phyloP scores from a whole-genome alignment of 495 filamentous ascomycete genomes.

The Talaromyces proteolyticus region DNA sequence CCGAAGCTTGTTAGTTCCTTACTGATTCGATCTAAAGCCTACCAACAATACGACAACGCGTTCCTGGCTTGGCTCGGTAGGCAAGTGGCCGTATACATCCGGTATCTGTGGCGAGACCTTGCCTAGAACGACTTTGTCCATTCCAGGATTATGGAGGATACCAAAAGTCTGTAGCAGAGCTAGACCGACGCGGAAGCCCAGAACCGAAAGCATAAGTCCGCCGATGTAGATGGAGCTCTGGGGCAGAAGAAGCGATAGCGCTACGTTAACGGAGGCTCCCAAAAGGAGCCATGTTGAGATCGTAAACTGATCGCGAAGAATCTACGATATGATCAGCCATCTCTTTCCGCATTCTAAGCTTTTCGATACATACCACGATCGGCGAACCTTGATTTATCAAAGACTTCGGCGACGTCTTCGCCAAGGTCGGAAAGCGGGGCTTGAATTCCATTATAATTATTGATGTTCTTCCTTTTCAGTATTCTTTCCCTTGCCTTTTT shows the following conservation, averaged over 20 bases:
- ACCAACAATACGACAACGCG: conserved; percentile 35
- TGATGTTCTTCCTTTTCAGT: too few relatives aligned
- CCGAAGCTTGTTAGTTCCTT: too few relatives aligned
- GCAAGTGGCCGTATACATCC: conserved; percentile 22
- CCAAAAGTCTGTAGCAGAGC: conserved; percentile 15
- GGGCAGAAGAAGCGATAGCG: conserved; percentile 17
- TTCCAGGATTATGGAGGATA: conserved; percentile 26
- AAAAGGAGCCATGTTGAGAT: conserved; percentile 35
- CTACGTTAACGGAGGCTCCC: conserved; percentile 34
- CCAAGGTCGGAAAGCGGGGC: not conserved
- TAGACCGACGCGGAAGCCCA: conserved; percentile 19
- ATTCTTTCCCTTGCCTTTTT: too few relatives aligned
- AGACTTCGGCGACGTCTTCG: not conserved
- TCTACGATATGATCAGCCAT: not conserved
- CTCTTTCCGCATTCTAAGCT: not conserved
- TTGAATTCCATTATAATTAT: not conserved
- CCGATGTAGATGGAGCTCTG: not conserved
- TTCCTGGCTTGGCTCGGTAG: conserved; percentile 18
- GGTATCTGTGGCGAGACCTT: conserved; percentile 32
- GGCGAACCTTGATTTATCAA: not conserved
- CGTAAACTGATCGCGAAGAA: conserved; percentile 17
- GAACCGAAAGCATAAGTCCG: conserved; percentile 5
- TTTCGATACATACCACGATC: not conserved
- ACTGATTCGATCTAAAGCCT: conserved; percentile 34
- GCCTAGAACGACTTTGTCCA: conserved; percentile 22